These are phyloP conservation scores for Drechslerella dactyloides DNA, from an alignment of 2,329 filamentous ascomycete genomes.

Conservation along the genomic window DNA sequence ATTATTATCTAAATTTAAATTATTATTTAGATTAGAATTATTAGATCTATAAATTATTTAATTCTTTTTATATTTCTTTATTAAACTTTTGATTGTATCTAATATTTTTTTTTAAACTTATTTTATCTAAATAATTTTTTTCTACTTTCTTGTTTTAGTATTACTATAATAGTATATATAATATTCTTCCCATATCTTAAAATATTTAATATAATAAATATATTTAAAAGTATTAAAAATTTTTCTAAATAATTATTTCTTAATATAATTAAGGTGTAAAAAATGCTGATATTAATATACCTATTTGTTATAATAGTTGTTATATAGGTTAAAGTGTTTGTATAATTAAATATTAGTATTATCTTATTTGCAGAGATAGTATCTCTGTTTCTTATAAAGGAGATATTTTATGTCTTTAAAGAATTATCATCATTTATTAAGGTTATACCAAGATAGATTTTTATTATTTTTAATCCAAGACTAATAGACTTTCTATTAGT, in stretches of 20 bases:
- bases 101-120: background rate
- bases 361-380: background rate
- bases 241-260: background rate
- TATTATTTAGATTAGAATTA: background rate
- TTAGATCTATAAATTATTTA: background rate
- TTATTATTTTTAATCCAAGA: too few relatives aligned
- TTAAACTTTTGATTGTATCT: background rate
- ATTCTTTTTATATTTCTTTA: background rate
- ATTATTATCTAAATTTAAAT: background rate
- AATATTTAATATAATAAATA: background rate
- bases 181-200: background rate
- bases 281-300: background rate
- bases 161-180: background rate
- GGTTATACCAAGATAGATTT: too few relatives aligned
- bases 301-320: background rate
- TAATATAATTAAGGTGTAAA: background rate
- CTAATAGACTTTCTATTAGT: too few relatives aligned
- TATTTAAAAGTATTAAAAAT: background rate
- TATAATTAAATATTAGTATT: background rate
- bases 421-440: too few relatives aligned
- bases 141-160: background rate
- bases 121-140: background rate
- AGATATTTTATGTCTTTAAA: background rate
- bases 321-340: background rate
- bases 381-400: background rate